Conservation (phyloP, 441 rosid species). For the Viola pubescens region DNA sequence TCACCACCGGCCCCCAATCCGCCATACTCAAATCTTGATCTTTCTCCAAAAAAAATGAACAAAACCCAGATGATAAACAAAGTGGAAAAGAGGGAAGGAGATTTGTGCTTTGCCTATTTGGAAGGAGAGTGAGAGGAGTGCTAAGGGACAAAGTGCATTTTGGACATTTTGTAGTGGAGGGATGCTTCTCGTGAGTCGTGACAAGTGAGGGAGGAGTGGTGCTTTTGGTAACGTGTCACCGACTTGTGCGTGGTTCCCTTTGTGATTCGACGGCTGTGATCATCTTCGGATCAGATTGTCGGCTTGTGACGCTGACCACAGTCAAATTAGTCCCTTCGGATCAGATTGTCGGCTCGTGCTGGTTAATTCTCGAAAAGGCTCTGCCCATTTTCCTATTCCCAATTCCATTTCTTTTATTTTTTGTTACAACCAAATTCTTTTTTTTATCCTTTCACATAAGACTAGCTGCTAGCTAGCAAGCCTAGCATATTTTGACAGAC, state of each 20-base stretch:
- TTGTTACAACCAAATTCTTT: too few relatives aligned
- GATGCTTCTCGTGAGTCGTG: constrained; percentile 11
- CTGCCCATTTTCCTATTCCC: too few relatives aligned
- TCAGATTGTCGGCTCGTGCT: background rate
- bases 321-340: background rate
- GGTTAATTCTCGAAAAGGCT: too few relatives aligned
- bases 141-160: background rate
- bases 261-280: constrained; percentile 22
- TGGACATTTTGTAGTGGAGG: background rate
- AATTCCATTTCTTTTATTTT: too few relatives aligned
- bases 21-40: constrained; percentile 22
- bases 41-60: background rate
- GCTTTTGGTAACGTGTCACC: constrained; percentile 1
- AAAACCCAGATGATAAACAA: background rate
- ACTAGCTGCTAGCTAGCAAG: too few relatives aligned
- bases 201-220: background rate
- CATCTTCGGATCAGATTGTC: constrained; percentile 1
- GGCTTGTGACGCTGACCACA: too few relatives aligned
- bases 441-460: too few relatives aligned
- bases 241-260: background rate
- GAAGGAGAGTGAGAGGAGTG: background rate
- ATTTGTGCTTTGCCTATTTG: background rate
- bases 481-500: too few relatives aligned
- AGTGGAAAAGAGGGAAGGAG: background rate
- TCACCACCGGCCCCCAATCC: constrained; percentile 68